Evolutionary conservation across 1,284 basidiomycete genomes (phyloP).

Genomic region (Tilletiopsis washingtonensis): DNA sequence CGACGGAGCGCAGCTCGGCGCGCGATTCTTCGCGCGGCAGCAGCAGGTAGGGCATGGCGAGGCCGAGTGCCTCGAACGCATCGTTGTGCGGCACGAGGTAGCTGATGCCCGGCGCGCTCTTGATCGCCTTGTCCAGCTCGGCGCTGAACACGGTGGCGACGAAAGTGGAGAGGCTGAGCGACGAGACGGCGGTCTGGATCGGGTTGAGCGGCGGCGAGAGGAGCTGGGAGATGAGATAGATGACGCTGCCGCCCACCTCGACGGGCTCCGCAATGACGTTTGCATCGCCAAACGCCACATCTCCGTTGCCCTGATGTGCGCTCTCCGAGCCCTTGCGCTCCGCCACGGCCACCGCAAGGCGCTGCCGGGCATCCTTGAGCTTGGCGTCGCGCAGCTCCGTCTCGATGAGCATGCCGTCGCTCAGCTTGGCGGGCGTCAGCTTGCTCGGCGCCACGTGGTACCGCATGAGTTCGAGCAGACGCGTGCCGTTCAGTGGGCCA

Average conservation of each 20-base stretch:
- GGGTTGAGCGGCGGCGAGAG: constrained; percentile 73
- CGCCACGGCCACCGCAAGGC: constrained; percentile 28
- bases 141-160: constrained; percentile 59
- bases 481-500: no score
- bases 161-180: constrained; percentile 59
- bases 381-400: constrained; percentile 35
- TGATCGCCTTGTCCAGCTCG: constrained; percentile 25
- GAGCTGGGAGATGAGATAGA: constrained; percentile 82
- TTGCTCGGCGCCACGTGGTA: constrained; percentile 40
- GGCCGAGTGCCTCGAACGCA: constrained; percentile 78
- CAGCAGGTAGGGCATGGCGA: constrained; percentile 80
- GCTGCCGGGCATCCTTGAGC: constrained; percentile 50
- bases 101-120: constrained; percentile 60
- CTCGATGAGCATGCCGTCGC: constrained; percentile 22
- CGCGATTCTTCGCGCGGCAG: constrained; percentile 23
- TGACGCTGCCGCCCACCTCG: constrained; percentile 61
- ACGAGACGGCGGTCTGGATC: constrained; percentile 71
- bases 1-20: constrained; percentile 56
- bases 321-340: constrained; percentile 47
- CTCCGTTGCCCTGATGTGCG: constrained; percentile 34
- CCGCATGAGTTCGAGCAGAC: constrained; percentile 21
- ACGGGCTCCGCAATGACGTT: constrained; percentile 71
- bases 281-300: constrained; percentile 73
- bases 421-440: constrained; percentile 16
- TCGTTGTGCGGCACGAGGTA: constrained; percentile 79